Evolutionary conservation across 306 rosid genomes (phyloP), one percentile per base, ranked within the genome.

Genomic region (Dryas alaskensis): DNA sequence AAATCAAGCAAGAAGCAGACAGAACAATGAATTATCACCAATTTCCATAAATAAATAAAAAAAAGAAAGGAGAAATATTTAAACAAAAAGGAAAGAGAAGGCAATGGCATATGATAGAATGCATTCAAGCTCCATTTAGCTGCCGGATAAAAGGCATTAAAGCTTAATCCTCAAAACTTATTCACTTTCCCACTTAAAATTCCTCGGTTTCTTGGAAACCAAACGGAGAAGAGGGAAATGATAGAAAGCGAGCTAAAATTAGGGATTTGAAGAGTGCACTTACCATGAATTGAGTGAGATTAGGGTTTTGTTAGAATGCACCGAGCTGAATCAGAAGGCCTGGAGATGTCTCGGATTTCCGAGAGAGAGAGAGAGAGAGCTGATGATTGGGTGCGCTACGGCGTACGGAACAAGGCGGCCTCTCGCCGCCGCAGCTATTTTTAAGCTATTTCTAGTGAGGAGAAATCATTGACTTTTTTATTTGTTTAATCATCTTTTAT

Each of bases 191-290:
- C 1, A 13, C 58, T 53, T 14, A 19, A 12, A 48, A 49, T 25
- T 51, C n/a, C 49, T 5, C 52, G 44, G 73, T 78, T 31, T 64
- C 81, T 54, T 10, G 22, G 58, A 55, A 46, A 37, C 61, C 67
- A 72, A 72, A 37, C 50, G 39, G 53, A 25, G n/a, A 70, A 46
- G 57, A 8, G 44, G 11, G 48, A 31, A 58, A 22, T 8, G 8
- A 46, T 14, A 13, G 68, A 80, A 50, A 10, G 2, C 19, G 37
- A 60, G 10, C 2, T 8, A 62, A 37, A 66, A 45, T 72, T 73
- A 62, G 81, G 86, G 84, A 70, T 79, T 40, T 45, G 60, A 50
- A 49, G 70, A 39, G 66, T 48, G 65, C 50, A 8, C 16, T 45
- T 80, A 71, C 61, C 77, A 65, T 8, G 50, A 61, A 49, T 10